Conservation (phyloP, 176 grass and related monocot genomes). For the Saccharum spontaneum region DNA sequence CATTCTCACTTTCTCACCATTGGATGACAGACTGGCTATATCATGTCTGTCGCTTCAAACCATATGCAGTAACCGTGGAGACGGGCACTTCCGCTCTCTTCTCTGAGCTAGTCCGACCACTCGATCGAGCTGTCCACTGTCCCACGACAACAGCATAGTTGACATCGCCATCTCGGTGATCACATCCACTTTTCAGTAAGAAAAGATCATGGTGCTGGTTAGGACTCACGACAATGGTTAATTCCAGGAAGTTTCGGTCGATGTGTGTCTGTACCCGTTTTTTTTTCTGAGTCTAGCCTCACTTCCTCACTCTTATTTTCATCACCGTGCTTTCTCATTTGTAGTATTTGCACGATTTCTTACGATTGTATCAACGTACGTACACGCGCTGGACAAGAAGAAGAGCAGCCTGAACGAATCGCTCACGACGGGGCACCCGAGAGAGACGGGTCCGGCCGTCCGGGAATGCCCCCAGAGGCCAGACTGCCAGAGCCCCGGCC, state of each 20-base stretch:
- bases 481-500: too few species aligned
- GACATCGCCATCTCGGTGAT: background rate
- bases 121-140: background rate
- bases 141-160: background rate
- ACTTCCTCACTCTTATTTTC: background rate
- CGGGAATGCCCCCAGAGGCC: background rate
- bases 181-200: background rate
- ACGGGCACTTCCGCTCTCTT: background rate
- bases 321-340: background rate
- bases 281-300: too few species aligned
- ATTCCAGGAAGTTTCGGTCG: conserved; percentile 1
- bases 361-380: background rate
- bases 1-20: background rate
- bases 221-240: background rate
- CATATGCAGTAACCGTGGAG: background rate
- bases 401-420: background rate
- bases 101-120: background rate
- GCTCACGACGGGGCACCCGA: background rate
- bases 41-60: background rate
- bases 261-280: background rate
- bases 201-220: background rate
- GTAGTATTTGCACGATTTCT: background rate
- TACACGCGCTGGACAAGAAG: background rate
- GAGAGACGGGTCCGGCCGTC: background rate
- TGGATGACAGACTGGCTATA: background rate